phyloP scores from a whole-genome alignment of 352 stramenopile species.

The Lagenidium giganteum region DNA sequence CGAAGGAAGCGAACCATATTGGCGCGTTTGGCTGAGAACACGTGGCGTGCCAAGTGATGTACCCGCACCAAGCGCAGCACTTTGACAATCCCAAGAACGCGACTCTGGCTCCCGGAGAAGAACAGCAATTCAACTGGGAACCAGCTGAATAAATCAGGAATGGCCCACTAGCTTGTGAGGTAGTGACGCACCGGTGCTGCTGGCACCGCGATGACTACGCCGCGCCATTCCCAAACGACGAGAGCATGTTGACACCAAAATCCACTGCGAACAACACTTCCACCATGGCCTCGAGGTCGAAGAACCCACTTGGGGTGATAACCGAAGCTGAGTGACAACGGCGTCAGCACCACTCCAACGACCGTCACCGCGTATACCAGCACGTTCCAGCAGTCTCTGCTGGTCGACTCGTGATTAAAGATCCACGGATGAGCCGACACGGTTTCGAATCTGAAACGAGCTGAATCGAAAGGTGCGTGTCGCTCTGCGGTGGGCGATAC shows the following conservation, averaged over 20 bases:
- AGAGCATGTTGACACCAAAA: conserved; percentile 42
- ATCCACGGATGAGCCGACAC: too few relatives aligned
- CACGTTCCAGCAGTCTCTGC: conserved; percentile 33
- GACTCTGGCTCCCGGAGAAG: conserved; percentile 17
- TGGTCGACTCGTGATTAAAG: conserved; percentile 33
- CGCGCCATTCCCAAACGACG: conserved; percentile 38
- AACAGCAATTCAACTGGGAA: conserved; percentile 50
- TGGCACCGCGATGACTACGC: conserved; percentile 32
- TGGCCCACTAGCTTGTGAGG: conserved; percentile 34
- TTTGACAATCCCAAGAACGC: conserved; percentile 42
- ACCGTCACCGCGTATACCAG: conserved; percentile 45
- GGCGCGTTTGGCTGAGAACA: conserved; percentile 49
- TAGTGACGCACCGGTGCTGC: conserved; percentile 30
- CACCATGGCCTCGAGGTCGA: conserved; percentile 22
- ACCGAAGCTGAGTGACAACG: conserved; percentile 33
- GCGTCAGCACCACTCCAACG: conserved; percentile 37
- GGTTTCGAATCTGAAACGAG: too few relatives aligned
- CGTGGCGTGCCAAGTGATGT: conserved; percentile 31
- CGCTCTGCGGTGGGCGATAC: too few relatives aligned
- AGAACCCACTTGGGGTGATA: conserved; percentile 18
- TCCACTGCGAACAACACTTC: conserved; percentile 43
- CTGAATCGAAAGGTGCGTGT: too few relatives aligned
- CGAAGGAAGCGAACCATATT: conserved; percentile 38
- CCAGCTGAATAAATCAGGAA: conserved; percentile 50
- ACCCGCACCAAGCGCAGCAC: conserved; percentile 51